Percentiles rank a stretch among this genome's conserved stretches.
These are phyloP conservation scores for Aspergillus flavus DNA, from an alignment of 2,329 filamentous ascomycete species.

Conservation along the genomic window DNA sequence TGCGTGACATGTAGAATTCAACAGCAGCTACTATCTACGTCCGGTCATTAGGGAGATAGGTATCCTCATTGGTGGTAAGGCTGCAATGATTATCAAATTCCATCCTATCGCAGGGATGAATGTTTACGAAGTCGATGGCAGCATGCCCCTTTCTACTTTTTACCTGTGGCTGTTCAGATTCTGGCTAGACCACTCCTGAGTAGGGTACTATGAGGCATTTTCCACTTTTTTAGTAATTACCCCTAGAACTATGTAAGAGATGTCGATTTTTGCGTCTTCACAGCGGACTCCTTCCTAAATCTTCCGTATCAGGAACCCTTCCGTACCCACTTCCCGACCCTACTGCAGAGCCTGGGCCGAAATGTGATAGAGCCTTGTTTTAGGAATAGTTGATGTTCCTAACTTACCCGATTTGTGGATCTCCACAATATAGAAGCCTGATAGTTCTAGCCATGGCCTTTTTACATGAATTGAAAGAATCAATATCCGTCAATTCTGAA, in stretches of 20 bases:
- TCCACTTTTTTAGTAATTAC: slow-evolving; percentile 5
- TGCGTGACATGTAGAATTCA: not conserved
- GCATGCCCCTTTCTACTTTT: not conserved
- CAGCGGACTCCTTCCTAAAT: slow-evolving; percentile 16
- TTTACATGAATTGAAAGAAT: not conserved
- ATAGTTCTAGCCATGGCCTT: not conserved
- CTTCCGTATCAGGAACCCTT: slow-evolving; percentile 16
- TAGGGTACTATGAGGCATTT: slow-evolving; percentile 13
- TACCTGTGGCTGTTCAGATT: not conserved
- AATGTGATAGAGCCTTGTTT: slow-evolving; percentile 11
- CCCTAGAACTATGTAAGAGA: slow-evolving; percentile 4
- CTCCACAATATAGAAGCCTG: not conserved
- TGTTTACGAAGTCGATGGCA: not conserved
- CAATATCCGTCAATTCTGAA: not conserved
- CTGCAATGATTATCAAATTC: not conserved
- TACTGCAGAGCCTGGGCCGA: slow-evolving; percentile 3
- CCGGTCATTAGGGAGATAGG: not conserved
- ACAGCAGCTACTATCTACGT: not conserved
- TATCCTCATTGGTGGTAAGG: not conserved
- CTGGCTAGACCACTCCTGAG: slow-evolving; percentile 4
- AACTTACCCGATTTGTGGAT: slow-evolving; percentile 15
- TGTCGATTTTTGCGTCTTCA: slow-evolving; percentile 6
- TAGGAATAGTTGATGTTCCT: slow-evolving; percentile 1
- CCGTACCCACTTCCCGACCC: slow-evolving; percentile 11
- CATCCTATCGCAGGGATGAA: not conserved